Base-by-base conservation (phyloP, 1,139 yeast species). In the Kurtzmaniella natalensis region DNA sequence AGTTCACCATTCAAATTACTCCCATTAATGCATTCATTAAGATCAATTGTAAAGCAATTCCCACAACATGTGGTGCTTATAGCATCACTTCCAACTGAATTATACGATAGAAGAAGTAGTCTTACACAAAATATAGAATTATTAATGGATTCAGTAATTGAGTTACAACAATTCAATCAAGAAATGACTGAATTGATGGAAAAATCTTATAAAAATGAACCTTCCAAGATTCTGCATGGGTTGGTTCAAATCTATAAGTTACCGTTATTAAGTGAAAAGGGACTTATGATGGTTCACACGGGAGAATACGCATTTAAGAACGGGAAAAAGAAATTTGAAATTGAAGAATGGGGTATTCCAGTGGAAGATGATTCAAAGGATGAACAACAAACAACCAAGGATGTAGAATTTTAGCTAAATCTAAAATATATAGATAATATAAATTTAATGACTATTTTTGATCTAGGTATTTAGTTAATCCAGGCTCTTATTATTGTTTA, bases 331-430 rank as follows among this genome's bases (percentile, higher is more conserved):
- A 78, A 74, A 50, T 87, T 92, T 53, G 95, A 84, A 49, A 82
- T 89, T 38, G 89, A 84, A 44, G 86, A 80, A 50, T 89, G 96
- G 95, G 86, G 95, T 17, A 92, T 92, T 31, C 97, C 98, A 0
- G 95, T 92, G 2, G 96, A 86, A 40, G 88, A 80, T 37, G 78
- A 72, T 24, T 81, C 71, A 13, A 72, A 64, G 22, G 52, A 57
- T 30, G 53, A 51, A 9, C 45, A 46, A 10, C 64, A 51, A 37
- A 62, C 67, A 14, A 53, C 59, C 4, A 61, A 64, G 45, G 54
- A 59, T 38, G 57, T 64, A 22, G 71, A 65, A 22, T 65, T 63
- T 38, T 64, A 50, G 41, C 5, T 37, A 16, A 17, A 15, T 17
- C 21, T 11, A 8, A 18, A 17, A 11, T 11, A 11, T 23, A 19